Evolutionary conservation across 78 protist species (phyloP), one percentile per base, ranked within the genome.

Genomic region (Tieghemostelium lacteum): DNA sequence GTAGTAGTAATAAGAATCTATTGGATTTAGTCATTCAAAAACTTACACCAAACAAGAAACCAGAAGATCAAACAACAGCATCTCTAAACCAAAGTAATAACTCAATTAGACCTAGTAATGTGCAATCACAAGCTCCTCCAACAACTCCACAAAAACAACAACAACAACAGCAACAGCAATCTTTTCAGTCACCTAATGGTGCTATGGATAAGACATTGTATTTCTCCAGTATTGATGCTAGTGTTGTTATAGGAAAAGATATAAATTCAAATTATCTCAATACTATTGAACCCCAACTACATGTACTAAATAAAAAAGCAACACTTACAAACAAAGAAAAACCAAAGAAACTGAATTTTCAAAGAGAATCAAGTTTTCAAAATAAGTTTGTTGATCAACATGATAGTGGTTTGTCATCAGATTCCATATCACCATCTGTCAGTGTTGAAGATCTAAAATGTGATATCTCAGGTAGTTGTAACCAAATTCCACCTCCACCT

Each of bases 11-110:
- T 10, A 45, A 45, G 52, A 45, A 10, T 10, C 6, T 45, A 45
- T 10, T 45, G 6, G 10, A 6, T 10, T 45, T 45, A 10, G 52
- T 45, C n/a, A 45, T 14, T 14, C 64, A 71, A 28, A 71, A 71
- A 17, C 42, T 71, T 5, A 71, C 77, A 50, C 77, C 77, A 8
- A 71, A 42, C 31, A 71, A 71, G 50, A 50, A 61, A 28, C 28
- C 5, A 19, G 16, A 28, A 29, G 12, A 33, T n/a, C 37, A 54
- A 45, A 45, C 52, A 45, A 45, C n/a, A 14, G 6, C n/a, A 45
- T 14, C 36, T 36, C 40, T 26, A 17, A 24, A n/a, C 77, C 20
- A 22, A n/a, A 50, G 28, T 45, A 52, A 71, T 16, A n/a, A n/a
- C 29, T 40, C 37, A 36, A 33, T 50, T 33, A 34, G 22, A 71